These are phyloP conservation scores for Cunninghamia lanceolata DNA, from an alignment of 75 land plant species.

Conservation along the genomic window DNA sequence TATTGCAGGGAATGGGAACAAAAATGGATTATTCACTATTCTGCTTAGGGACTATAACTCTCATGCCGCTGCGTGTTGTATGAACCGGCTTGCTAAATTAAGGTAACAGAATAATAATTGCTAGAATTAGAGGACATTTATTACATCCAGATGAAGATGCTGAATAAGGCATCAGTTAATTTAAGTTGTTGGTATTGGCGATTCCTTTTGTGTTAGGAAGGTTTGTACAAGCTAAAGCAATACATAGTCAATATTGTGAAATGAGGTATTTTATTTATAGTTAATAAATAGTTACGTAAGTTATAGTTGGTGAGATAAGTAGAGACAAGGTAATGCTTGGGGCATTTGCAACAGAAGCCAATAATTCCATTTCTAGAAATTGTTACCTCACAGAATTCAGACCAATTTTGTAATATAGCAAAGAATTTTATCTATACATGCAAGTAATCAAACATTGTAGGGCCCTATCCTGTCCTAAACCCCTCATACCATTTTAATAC, in stretches of 20 bases:
- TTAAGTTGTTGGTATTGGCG: background rate
- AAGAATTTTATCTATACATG: background rate
- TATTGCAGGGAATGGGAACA: slow-evolving; percentile 90
- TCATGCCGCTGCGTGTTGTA: slow-evolving; percentile 91
- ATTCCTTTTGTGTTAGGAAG: background rate
- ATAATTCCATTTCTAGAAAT: background rate
- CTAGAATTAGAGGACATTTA: background rate
- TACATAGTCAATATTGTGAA: background rate
- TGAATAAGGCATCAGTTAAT: background rate
- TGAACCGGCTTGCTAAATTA: slow-evolving; percentile 97
- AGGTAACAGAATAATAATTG: slow-evolving; percentile 41
- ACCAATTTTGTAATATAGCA: too few relatives aligned
- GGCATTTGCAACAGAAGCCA: background rate
- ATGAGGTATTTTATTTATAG: background rate
- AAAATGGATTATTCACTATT: slow-evolving; percentile 86
- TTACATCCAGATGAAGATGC: slow-evolving; percentile 1
- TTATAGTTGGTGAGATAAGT: background rate
- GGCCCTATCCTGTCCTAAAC: background rate
- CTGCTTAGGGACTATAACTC: slow-evolving; percentile 85
- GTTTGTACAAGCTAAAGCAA: background rate
- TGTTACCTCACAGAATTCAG: too few relatives aligned
- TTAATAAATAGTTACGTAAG: background rate
- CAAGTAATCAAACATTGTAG: background rate
- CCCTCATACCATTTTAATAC: background rate
- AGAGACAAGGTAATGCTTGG: background rate